A percentile compares a stretch with the other conserved stretches of the same genome.
These are phyloP conservation scores for Flammula alnicola DNA, from an alignment of 1,284 basidiomycete species.

Conservation along the genomic window DNA sequence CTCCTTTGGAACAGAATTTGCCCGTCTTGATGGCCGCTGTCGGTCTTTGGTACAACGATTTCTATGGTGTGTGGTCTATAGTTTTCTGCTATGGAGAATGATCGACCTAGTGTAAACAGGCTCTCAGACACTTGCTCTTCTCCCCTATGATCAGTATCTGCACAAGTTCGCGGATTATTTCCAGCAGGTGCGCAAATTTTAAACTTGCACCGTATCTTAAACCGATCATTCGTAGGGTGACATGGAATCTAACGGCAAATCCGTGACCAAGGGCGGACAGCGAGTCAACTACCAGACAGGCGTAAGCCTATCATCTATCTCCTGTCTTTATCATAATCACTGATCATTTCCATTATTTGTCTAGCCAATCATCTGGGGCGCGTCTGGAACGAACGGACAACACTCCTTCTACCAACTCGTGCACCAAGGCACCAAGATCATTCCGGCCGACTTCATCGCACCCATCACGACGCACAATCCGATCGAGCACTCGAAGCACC, in stretches of 20 bases:
- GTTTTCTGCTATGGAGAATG: not conserved
- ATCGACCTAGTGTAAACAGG: constrained; percentile 41
- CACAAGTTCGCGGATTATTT: constrained; percentile 99
- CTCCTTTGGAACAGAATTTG: constrained; percentile 89
- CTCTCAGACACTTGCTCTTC: constrained; percentile 91
- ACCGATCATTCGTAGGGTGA: constrained; percentile 62
- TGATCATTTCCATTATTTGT: not conserved
- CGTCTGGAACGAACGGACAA: constrained; percentile 97
- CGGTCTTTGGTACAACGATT: constrained; percentile 99
- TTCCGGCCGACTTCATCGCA: constrained; percentile 95
- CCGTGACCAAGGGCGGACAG: constrained; percentile 90
- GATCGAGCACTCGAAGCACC: constrained; percentile 85
- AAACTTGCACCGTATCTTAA: not conserved
- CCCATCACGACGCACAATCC: constrained; percentile 95
- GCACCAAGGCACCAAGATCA: constrained; percentile 93
- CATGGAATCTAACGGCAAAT: constrained; percentile 99
- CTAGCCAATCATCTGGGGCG: constrained; percentile 98
- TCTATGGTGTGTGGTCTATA: constrained; percentile 66
- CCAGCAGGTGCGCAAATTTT: constrained; percentile 73
- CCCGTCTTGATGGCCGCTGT: constrained; percentile 92
- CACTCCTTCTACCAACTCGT: constrained; percentile 99
- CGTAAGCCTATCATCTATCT: constrained; percentile 52
- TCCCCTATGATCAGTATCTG: constrained; percentile 98
- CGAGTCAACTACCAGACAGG: constrained; percentile 97
- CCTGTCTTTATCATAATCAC: constrained; percentile 2